phyloP scores from a whole-genome alignment of 306 rosid species.

The Cucurbita moschata region DNA sequence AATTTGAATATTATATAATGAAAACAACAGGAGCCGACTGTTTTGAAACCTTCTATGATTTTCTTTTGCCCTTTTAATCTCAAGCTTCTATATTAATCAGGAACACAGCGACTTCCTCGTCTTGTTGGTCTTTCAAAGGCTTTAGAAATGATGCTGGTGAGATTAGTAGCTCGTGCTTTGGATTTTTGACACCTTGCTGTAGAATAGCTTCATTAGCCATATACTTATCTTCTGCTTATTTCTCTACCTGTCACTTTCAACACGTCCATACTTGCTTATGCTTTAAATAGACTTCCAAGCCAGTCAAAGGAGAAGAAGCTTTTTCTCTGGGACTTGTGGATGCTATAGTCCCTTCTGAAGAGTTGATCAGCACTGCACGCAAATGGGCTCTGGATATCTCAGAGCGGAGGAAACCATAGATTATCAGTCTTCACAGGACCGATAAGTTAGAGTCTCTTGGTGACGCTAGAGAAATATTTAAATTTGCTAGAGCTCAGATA shows the following conservation, averaged over 20 bases:
- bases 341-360: slow-evolving; percentile 49
- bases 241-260: background rate
- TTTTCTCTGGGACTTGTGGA: slow-evolving; percentile 73
- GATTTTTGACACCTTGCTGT: background rate
- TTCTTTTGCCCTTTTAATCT: slow-evolving; percentile 14
- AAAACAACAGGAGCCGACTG: background rate
- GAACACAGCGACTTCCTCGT: slow-evolving; percentile 97
- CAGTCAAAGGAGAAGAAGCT: slow-evolving; percentile 79
- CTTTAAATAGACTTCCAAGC: slow-evolving; percentile 52
- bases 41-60: background rate
- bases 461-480: slow-evolving; percentile 82
- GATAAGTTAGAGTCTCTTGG: slow-evolving; percentile 80
- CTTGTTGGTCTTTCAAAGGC: slow-evolving; percentile 91
- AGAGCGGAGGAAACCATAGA: slow-evolving; percentile 61
- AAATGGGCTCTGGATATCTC: slow-evolving; percentile 76
- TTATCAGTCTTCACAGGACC: slow-evolving; percentile 71
- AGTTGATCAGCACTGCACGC: slow-evolving; percentile 65
- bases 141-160: slow-evolving; percentile 90
- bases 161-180: slow-evolving; percentile 1
- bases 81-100: slow-evolving; percentile 29
- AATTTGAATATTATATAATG: background rate
- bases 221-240: background rate
- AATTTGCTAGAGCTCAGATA: slow-evolving; percentile 63
- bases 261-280: background rate
- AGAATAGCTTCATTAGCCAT: background rate